Evolutionary conservation across 208 protist genomes (phyloP), one percentile per base, ranked within the genome.

Genomic region (Trypanosoma theileri): DNA sequence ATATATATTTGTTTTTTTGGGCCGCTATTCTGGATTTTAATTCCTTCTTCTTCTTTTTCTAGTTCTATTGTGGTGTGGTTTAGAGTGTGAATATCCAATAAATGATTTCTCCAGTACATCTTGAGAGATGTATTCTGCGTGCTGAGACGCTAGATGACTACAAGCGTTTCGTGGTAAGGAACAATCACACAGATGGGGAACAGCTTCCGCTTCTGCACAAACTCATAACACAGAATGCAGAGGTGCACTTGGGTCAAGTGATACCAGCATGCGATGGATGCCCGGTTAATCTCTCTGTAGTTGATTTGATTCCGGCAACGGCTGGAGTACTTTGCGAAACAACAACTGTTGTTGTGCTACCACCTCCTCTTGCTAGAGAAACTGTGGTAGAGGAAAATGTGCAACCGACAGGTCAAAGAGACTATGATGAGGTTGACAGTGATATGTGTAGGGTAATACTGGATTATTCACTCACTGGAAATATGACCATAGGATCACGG

Each of bases 221-320:
- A 9, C 54, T 90, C 3, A 62, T 73, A 9, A 51, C 55, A 31
- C 17, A 69, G 7, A 66, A 81, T 50, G 19, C 48, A 1, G 42
- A 35, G 1, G 61, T 93, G n/a, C 48, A 31, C 0, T 68, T 93
- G 14, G 63, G 74, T 22, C 73, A 90, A 56, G 62, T 65, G 7
- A 52, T 93, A 13, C 41, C 53, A 1, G 26, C 44, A 9, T 77
- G 80, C n/a, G 52, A 48, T 11, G 40, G 54, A 16, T 86, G 86
- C 63, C 83, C 81, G 4, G 61, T 40, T 19, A 10, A 56, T 12
- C 61, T 93, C 40, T 70, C 42, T 3, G 85, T 91, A 0, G 73
- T 89, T 21, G 88, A 93, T 63, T 62, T 91, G 4, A 72, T 80
- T 17, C 88, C 88, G 0, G 79, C 84, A 17, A 93, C 88, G 1